A percentile compares a stretch with the other conserved stretches of the same genome.
These are phyloP conservation scores for Paraglomus brasilianum DNA, from an alignment of 192 early-diverging fungal genomes.

Conservation along the genomic window DNA sequence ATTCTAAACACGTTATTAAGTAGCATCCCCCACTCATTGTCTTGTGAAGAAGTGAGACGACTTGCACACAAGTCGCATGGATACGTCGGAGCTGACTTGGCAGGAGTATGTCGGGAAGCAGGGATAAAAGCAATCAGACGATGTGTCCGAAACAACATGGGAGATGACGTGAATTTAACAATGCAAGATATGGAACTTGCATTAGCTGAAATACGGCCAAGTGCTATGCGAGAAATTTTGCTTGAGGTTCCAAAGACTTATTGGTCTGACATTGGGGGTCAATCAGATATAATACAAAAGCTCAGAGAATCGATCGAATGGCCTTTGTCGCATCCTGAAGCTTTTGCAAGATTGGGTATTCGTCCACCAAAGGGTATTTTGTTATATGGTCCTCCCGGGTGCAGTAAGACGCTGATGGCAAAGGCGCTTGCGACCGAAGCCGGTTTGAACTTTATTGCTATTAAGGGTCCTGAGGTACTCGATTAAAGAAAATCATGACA, in stretches of 20 bases:
- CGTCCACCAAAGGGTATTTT: constrained; percentile 95
- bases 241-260: constrained; percentile 91
- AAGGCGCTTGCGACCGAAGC: constrained; percentile 97
- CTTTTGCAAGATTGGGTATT: constrained; percentile 86
- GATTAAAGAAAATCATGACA: background rate
- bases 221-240: constrained; percentile 85
- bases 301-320: constrained; percentile 96
- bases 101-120: constrained; percentile 82
- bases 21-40: constrained; percentile 67
- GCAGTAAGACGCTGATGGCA: constrained; percentile 96
- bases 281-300: constrained; percentile 85
- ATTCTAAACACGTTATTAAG: constrained; percentile 73
- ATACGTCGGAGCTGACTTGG: constrained; percentile 97
- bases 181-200: constrained; percentile 59
- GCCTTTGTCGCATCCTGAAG: constrained; percentile 94
- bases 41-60: constrained; percentile 50
- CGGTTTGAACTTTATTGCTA: constrained; percentile 95
- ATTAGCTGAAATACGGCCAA: constrained; percentile 62
- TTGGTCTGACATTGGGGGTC: constrained; percentile 96
- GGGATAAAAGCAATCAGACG: constrained; percentile 76
- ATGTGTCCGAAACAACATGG: background rate
- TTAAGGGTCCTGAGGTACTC: constrained; percentile 93
- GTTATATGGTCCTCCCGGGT: constrained; percentile 98
- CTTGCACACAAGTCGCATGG: constrained; percentile 80
- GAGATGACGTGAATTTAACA: constrained; percentile 45